phyloP scores from a whole-genome alignment of 2,329 filamentous ascomycete genomes.

The Rachicladosporium sp. region DNA sequence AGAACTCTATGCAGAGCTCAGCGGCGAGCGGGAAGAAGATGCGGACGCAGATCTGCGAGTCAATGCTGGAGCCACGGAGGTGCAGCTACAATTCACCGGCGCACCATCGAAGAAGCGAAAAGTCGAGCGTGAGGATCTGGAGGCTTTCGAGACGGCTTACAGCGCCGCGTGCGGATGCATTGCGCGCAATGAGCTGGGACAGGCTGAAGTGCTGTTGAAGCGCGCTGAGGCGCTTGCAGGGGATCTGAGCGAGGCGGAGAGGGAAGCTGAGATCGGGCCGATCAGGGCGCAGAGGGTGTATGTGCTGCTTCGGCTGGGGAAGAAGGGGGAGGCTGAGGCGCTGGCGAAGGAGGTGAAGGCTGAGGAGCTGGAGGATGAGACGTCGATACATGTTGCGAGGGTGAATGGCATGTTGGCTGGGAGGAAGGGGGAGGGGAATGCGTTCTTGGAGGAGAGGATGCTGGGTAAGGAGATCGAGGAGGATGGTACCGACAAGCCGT shows the following conservation, averaged over 20 bases:
- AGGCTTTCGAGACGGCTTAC: slow-evolving; percentile 71
- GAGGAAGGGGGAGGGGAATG: slow-evolving; percentile 38
- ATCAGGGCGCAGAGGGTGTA: slow-evolving; percentile 68
- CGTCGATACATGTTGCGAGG: slow-evolving; percentile 53
- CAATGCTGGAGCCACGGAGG: slow-evolving; percentile 59
- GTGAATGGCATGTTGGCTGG: slow-evolving; percentile 49
- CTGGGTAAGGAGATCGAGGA: slow-evolving; percentile 43
- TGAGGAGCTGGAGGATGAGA: slow-evolving; percentile 52
- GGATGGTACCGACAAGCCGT: slow-evolving; percentile 51
- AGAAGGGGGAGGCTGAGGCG: slow-evolving; percentile 50
- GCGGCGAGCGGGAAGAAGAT: slow-evolving; percentile 35
- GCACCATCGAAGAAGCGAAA: slow-evolving; percentile 42
- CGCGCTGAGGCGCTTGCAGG: slow-evolving; percentile 59
- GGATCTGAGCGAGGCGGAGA: slow-evolving; percentile 62
- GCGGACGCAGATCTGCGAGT: slow-evolving; percentile 66
- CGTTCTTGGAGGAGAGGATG: slow-evolving; percentile 54
- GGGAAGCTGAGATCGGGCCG: slow-evolving; percentile 59
- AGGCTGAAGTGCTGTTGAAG: slow-evolving; percentile 55
- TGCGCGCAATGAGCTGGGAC: slow-evolving; percentile 52
- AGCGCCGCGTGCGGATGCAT: slow-evolving; percentile 66
- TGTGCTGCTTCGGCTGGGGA: slow-evolving; percentile 55
- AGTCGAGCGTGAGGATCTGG: slow-evolving; percentile 48
- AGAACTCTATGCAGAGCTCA: slow-evolving; percentile 50
- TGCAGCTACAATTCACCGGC: slow-evolving; percentile 55
- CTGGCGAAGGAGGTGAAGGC: slow-evolving; percentile 51